Percentiles rank a stretch among this genome's conserved stretches.
Conservation (phyloP, 441 rosid species). For the Omphalea diandra region DNA sequence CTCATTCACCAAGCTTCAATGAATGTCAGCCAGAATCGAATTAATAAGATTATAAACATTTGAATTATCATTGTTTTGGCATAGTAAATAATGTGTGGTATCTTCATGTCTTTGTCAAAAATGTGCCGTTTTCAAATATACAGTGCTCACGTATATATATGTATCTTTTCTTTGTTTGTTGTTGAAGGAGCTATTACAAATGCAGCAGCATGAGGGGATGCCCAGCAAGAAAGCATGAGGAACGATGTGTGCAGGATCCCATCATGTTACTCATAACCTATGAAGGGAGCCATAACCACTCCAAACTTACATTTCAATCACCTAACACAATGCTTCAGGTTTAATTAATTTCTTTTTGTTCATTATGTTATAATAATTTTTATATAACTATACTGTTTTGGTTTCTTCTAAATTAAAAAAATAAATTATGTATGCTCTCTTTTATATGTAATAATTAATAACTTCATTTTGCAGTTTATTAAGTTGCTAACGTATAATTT, state of each 20-base stretch:
- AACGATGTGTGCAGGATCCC: constrained; percentile 38
- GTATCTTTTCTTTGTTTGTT: background rate
- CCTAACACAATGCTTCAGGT: constrained; percentile 14
- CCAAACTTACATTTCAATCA: constrained; percentile 7
- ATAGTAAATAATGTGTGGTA: no score
- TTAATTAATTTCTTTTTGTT: background rate
- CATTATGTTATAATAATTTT: background rate
- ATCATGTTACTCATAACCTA: constrained; percentile 35
- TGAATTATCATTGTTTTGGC: no score
- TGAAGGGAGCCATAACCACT: constrained; percentile 31
- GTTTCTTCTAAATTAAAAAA: no score
- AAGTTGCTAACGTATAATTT: no score
- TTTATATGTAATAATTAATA: no score
- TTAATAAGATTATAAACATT: no score
- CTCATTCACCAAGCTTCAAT: no score
- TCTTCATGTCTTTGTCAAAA: no score
- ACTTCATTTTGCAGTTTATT: no score
- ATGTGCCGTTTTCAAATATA: no score
- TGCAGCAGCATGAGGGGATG: constrained; percentile 38
- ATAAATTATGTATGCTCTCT: no score
- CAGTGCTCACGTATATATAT: background rate
- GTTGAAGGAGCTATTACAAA: constrained; percentile 36
- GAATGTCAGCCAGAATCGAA: no score
- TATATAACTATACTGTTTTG: background rate
- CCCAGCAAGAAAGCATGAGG: constrained; percentile 41